Base-by-base conservation (phyloP, 495 filamentous ascomycete genomes). In the Xylona heveae region DNA sequence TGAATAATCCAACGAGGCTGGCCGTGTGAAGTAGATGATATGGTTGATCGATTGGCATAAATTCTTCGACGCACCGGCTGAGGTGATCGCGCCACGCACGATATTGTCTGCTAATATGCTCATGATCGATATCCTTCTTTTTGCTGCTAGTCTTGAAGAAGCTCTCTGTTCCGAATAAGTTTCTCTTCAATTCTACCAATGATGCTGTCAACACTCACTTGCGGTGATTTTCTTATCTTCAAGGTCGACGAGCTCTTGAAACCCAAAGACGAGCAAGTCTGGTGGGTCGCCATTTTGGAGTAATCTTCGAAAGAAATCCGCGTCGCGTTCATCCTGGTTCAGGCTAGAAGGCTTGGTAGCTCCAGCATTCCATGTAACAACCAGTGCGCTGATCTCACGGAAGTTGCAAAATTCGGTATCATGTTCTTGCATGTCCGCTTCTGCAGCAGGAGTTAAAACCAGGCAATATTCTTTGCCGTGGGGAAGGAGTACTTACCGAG, bases 161-260 rank as follows among this genome's bases (percentile, higher is more conserved):
- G 30, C 43, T 57, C 40, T 59, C 50, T 58, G 33, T 58, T 17
- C 51, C 45, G 27, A 55, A 30, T 45, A 18, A 46, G 42, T 19
- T 33, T 34, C 39, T 20, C 18, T 10, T n/a, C 23, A 4, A 22
- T 28, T 9, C 0, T 7, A 38, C n/a, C 25, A 19, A 24, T 19
- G 17, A 27, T 14, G 12, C 7, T 9, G 13, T 18, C 4, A 33
- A 20, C 27, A 68, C 71, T 42, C 51, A 78, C 74, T 93, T n/a
- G 88, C 88, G 34, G 84, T 94, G 38, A 88, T 73, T 40, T 78
- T 90, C 57, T 93, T 97, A 48, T 95, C 81, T 45, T 97, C 88
- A 9, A 97, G 57, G 44, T 97, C 90, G 8, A 97, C 85, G 6
- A 97, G 61, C 49, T 97, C 88, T 48, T 97, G 88, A 49, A 97